These are phyloP conservation scores for Penicillium odoratum DNA, from an alignment of 495 filamentous ascomycete genomes.

Conservation along the genomic window DNA sequence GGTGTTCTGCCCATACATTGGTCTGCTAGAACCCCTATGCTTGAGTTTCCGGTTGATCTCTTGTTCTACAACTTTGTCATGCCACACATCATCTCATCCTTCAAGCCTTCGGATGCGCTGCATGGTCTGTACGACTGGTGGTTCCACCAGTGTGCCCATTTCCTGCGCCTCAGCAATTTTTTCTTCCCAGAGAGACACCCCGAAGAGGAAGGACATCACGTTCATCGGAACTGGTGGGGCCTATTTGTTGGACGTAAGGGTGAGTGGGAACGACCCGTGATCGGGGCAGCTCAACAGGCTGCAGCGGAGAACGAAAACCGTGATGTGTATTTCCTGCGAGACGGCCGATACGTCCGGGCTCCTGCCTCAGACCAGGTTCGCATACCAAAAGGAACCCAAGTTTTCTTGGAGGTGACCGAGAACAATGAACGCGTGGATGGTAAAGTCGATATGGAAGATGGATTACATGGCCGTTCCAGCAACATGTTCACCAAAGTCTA, in stretches of 20 bases:
- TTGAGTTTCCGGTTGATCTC: conserved; percentile 93
- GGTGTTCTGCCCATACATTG: conserved; percentile 87
- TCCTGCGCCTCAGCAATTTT: conserved; percentile 83
- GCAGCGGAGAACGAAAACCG: conserved; percentile 36
- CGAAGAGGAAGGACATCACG: conserved; percentile 78
- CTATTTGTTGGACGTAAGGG: conserved; percentile 48
- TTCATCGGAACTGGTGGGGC: conserved; percentile 55
- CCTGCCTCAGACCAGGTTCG: conserved; percentile 93
- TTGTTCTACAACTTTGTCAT: conserved; percentile 96
- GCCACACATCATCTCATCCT: conserved; percentile 76
- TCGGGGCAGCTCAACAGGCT: conserved; percentile 35
- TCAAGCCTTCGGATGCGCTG: conserved; percentile 80
- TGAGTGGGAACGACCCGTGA: conserved; percentile 49
- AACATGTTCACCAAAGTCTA: conserved; percentile 80
- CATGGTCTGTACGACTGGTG: conserved; percentile 91
- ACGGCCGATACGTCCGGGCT: conserved; percentile 85
- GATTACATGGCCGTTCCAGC: conserved; percentile 63
- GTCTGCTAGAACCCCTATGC: conserved; percentile 82
- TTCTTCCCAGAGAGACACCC: conserved; percentile 78
- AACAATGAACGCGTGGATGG: conserved; percentile 66
- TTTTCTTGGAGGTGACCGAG: conserved; percentile 81
- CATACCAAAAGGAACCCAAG: conserved; percentile 76
- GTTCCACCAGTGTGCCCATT: conserved; percentile 84
- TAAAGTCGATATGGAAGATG: conserved; percentile 55
- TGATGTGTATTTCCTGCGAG: conserved; percentile 57